Percentiles rank a stretch among this genome's conserved stretches.
These are phyloP conservation scores for Penicillium robsamsonii DNA, from an alignment of 495 filamentous ascomycete genomes.

Conservation along the genomic window DNA sequence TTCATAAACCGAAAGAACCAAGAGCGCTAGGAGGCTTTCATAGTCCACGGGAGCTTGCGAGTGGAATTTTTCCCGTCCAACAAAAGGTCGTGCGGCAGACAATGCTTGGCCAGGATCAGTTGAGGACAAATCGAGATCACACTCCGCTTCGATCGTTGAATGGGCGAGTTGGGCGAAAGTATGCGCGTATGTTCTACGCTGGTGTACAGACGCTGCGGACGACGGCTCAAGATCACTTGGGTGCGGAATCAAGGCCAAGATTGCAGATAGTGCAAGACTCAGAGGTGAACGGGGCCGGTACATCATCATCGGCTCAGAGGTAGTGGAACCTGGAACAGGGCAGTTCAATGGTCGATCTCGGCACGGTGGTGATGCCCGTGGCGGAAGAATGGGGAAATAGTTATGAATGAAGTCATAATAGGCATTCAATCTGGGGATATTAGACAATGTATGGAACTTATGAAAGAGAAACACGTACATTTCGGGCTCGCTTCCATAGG, in stretches of 20 bases:
- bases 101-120: constrained; percentile 53
- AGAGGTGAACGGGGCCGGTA: constrained; percentile 53
- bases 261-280: constrained; percentile 54
- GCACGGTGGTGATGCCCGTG: constrained; percentile 42
- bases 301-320: constrained; percentile 39
- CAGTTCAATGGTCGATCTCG: constrained; percentile 47
- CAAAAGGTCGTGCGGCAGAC: constrained; percentile 40
- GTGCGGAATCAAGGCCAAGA: constrained; percentile 55
- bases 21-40: constrained; percentile 54
- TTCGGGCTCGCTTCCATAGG: constrained; percentile 42
- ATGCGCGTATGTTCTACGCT: constrained; percentile 54
- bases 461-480: constrained; percentile 31
- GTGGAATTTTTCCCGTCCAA: constrained; percentile 51
- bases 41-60: constrained; percentile 50
- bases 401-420: constrained; percentile 61
- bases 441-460: constrained; percentile 14
- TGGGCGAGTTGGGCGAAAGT: constrained; percentile 53
- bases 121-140: constrained; percentile 54
- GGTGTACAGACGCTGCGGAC: constrained; percentile 42
- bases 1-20: constrained; percentile 58
- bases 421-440: constrained; percentile 49
- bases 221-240: constrained; percentile 49
- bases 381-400: constrained; percentile 59
- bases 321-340: constrained; percentile 39
- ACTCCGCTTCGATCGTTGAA: constrained; percentile 54